phyloP scores from a whole-genome alignment of 2,329 filamentous ascomycete genomes.

The Huntiella decipiens region DNA sequence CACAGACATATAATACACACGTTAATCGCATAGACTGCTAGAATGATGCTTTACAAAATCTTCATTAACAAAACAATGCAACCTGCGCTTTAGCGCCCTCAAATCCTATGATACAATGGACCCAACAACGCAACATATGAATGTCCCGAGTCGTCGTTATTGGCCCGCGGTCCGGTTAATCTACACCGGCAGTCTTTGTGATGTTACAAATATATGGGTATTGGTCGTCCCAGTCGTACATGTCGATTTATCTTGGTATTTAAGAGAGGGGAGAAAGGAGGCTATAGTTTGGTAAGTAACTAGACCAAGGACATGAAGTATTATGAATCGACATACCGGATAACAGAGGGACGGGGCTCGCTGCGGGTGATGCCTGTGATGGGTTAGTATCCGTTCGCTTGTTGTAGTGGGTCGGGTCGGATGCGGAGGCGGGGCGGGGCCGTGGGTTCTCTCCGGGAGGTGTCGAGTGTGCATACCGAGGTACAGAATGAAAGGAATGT shows the following conservation, averaged over 20 bases:
- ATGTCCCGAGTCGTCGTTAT: no score
- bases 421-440: neutral
- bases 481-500: slow-evolving; percentile 90
- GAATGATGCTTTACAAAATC: no score
- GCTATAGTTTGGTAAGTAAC: slow-evolving; percentile 19
- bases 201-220: neutral
- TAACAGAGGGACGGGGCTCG: slow-evolving; percentile 63
- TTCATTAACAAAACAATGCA: no score
- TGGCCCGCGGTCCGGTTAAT: no score
- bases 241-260: slow-evolving; percentile 4
- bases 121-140: no score
- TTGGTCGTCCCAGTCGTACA: neutral
- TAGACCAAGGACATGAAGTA: neutral
- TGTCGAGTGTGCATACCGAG: slow-evolving; percentile 44
- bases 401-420: neutral
- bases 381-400: slow-evolving; percentile 13
- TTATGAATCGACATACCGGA: slow-evolving; percentile 25
- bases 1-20: no score
- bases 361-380: slow-evolving; percentile 73
- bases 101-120: no score
- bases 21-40: no score
- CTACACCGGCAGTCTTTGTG: neutral
- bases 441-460: neutral
- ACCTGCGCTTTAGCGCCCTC: no score
- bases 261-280: slow-evolving; percentile 48